Evolutionary conservation across 768 basidiomycete species (phyloP).

Genomic region (Cubamyces lactineus): DNA sequence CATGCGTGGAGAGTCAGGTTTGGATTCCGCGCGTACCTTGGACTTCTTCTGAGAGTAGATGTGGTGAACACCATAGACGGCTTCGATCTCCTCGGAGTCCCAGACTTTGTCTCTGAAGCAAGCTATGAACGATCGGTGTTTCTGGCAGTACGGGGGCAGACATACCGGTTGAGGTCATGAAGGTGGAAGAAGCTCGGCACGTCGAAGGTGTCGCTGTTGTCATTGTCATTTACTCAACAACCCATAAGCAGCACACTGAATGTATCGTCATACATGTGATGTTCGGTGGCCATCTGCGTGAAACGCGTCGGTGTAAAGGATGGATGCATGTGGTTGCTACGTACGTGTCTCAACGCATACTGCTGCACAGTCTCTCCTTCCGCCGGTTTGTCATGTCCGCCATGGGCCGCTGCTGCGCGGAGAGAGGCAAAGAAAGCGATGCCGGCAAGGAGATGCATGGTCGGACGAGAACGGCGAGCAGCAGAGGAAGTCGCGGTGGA

Average conservation of each 20-base stretch:
- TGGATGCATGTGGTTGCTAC: conserved; percentile 37
- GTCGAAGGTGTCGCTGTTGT: conserved; percentile 76
- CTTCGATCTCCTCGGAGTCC: conserved; percentile 89
- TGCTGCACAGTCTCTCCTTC: conserved; percentile 69
- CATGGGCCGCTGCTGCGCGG: conserved; percentile 53
- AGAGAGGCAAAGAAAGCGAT: conserved; percentile 41
- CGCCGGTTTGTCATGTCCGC: conserved; percentile 58
- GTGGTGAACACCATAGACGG: conserved; percentile 96
- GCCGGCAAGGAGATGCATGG: conserved; percentile 53
- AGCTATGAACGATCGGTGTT: too few species aligned
- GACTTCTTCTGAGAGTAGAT: conserved; percentile 84
- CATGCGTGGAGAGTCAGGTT: not conserved
- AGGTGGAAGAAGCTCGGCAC: conserved; percentile 90
- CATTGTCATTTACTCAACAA: too few species aligned
- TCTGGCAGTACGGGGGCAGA: not conserved
- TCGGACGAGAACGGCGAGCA: not conserved
- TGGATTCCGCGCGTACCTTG: conserved; percentile 46
- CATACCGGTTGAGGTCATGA: conserved; percentile 87
- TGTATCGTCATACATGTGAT: conserved; percentile 66
- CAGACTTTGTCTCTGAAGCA: conserved; percentile 43
- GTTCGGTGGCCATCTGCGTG: conserved; percentile 82
- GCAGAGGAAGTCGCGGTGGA: not conserved
- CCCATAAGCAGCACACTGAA: too few species aligned
- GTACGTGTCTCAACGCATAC: conserved; percentile 91
- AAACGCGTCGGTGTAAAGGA: conserved; percentile 3